These are phyloP conservation scores for Rhodotorula diobovata DNA, from an alignment of 768 basidiomycete genomes.

Conservation along the genomic window DNA sequence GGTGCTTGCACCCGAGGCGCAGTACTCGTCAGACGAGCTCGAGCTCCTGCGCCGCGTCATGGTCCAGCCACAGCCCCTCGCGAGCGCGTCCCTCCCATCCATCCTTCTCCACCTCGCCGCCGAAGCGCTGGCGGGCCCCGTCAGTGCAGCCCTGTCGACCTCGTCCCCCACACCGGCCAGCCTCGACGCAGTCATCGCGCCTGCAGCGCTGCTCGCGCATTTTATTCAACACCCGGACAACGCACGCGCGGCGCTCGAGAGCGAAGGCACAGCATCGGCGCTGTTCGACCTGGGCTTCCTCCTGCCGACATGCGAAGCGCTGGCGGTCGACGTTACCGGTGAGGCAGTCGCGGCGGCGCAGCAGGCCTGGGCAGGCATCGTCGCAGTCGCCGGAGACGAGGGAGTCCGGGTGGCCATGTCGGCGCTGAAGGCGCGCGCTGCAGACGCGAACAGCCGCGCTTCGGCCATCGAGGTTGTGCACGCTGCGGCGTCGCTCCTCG, in stretches of 20 bases:
- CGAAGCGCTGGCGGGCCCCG: neutral
- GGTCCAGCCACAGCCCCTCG: constrained; percentile 25
- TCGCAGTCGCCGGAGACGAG: neutral
- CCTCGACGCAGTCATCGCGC: constrained; percentile 10
- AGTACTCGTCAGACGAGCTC: neutral
- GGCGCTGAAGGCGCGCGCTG: neutral
- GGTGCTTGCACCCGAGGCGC: neutral
- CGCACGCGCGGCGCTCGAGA: neutral
- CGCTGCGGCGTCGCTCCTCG: constrained; percentile 4
- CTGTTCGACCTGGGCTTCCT: constrained; percentile 22
- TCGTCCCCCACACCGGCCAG: neutral
- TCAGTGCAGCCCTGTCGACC: neutral
- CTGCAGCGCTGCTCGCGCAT: constrained; percentile 8
- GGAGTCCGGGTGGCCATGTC: neutral
- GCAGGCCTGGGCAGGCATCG: constrained; percentile 11
- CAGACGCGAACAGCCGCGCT: neutral
- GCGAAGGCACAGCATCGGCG: neutral
- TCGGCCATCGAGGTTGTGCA: constrained; percentile 24
- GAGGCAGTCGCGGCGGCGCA: constrained; percentile 24
- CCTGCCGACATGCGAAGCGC: constrained; percentile 1
- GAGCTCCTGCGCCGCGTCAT: constrained; percentile 20
- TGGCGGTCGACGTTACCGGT: neutral
- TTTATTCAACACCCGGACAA: neutral
- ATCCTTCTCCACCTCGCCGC: constrained; percentile 3
- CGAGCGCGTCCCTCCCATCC: neutral